Evolutionary conservation across 2,329 filamentous ascomycete species (phyloP), one percentile per base, ranked within the genome.

Genomic region (Bipolaris victoriae): DNA sequence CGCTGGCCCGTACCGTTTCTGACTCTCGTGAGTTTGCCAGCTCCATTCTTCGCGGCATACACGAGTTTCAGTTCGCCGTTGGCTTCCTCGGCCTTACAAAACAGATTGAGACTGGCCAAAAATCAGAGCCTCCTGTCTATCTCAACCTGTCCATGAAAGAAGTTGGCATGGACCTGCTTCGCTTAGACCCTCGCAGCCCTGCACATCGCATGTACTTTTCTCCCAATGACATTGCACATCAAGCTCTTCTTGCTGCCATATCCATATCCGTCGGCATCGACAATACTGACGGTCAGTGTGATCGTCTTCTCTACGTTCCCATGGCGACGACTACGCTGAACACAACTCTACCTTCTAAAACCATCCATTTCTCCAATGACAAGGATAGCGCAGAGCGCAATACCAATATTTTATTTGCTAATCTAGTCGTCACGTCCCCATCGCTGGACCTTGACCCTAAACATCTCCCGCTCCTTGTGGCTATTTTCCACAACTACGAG

Each of bases 171-270:
- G 95, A 99, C 72, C 81, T 99, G 39, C 89, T 98, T 73, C 88
- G 94, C 20, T 84, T 99, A 52, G 94, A 99, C 73, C 89, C 91
- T 40, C 94, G 91, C 68, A 97, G 93, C 15, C 92, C 95, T 0
- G 92, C 94, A 0, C 95, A 99, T 81, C 88, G 95, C 62, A 99
- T 98, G 95, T 98, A 99, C 77, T 99, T 99, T 72, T 91, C 93
- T 2, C 87, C 90, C 20, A 89, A 92, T 60, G 95, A 97, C 72
- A 88, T 97, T 69, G 95, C 95, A 11, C 95, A 99, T 75, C 94
- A 99, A 80, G 95, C 93, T 10, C 83, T 99, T 35, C 85, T 95
- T 20, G 95, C 94, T 16, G 95, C 93, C 3, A 87, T 99, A 39
- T 97, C 95, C 0, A 90, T 99, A 54, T 94, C 94, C 0, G 84